A percentile compares a stretch with the other conserved stretches of the same genome.
These are phyloP conservation scores for Polygonum aviculare DNA, from an alignment of 148 eudicot genomes.

Conservation along the genomic window DNA sequence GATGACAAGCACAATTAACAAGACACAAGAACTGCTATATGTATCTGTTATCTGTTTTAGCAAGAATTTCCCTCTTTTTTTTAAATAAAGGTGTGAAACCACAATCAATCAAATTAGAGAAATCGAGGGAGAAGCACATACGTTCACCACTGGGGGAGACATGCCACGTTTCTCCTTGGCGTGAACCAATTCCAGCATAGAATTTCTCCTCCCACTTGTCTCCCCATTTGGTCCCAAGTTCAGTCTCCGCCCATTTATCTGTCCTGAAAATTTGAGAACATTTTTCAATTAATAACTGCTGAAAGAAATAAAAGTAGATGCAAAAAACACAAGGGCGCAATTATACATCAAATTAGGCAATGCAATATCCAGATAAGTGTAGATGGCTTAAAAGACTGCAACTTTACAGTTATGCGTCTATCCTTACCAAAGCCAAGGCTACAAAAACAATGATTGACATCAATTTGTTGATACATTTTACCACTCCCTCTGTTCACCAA, in stretches of 20 bases:
- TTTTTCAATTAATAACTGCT: background rate
- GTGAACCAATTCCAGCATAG: conserved; percentile 89
- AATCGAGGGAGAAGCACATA: conserved; percentile 20
- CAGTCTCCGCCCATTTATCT: conserved; percentile 99
- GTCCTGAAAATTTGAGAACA: conserved; percentile 47
- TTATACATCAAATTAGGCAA: background rate
- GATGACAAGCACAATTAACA: background rate
- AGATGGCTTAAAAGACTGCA: background rate
- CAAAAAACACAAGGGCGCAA: background rate
- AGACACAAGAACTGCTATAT: background rate
- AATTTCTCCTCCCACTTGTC: conserved; percentile 98
- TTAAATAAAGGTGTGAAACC: background rate
- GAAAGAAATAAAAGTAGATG: background rate
- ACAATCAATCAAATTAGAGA: background rate
- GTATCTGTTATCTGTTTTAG: background rate
- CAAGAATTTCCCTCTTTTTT: background rate
- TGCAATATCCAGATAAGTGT: background rate
- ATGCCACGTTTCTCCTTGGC: conserved; percentile 99
- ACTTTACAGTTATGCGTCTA: background rate
- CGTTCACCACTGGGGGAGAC: conserved; percentile 72
- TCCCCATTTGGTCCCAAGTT: conserved; percentile 97
- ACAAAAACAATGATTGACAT: background rate
- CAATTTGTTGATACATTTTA: background rate
- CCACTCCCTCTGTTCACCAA: background rate
- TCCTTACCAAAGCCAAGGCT: background rate